Base-by-base conservation (phyloP, 805 yeast genomes). In the Lipomyces mesembrius region DNA sequence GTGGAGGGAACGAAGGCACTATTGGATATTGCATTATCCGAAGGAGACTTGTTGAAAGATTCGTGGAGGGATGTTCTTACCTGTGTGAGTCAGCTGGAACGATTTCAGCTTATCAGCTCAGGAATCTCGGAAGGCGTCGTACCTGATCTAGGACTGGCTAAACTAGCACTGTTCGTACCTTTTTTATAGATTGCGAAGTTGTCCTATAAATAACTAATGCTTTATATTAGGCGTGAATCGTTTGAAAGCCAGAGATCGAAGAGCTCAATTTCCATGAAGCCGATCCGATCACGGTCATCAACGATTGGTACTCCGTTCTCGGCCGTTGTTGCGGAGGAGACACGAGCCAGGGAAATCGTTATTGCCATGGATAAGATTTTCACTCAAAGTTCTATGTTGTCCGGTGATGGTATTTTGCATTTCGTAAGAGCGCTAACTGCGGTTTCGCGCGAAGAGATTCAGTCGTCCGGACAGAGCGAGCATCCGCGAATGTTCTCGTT, bases 401-500 rank as follows among this genome's bases (percentile, higher is more conserved):
- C 88, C 25, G 97, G 97, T 64, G 88, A 85, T 60, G 96, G 94
- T 2, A 94, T 96, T 68, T 87, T 90, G 63, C 89, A 87, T 65
- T 95, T 96, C 79, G 96, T 96, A 61, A 86, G 84, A 63, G 97
- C 98, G 0, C 82, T 95, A 68, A 87, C 96, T 3, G 90, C 87
- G 66, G 97, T 95, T 34, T 90, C 97, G 0, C 81, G 86, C 54
- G 98, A 93, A 74, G 99, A 95, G 77, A 92, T 95, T 68, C 92
- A 90, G 69, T 89, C 96, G 0, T 89, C 96, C 0, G 93, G 92
- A 6, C 87, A 87, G 74, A 88, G 93, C 56, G 82, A 84, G 6
- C 87, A 91, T 68, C 99, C 98, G 51, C 83, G 99, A 76, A 88
- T 92, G 79, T 96, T 91, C 76, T 91, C 98, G 0, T 80, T 95